Evolutionary conservation across 495 filamentous ascomycete species (phyloP), one percentile per base, ranked within the genome.

Genomic region (Neurospora sp.): DNA sequence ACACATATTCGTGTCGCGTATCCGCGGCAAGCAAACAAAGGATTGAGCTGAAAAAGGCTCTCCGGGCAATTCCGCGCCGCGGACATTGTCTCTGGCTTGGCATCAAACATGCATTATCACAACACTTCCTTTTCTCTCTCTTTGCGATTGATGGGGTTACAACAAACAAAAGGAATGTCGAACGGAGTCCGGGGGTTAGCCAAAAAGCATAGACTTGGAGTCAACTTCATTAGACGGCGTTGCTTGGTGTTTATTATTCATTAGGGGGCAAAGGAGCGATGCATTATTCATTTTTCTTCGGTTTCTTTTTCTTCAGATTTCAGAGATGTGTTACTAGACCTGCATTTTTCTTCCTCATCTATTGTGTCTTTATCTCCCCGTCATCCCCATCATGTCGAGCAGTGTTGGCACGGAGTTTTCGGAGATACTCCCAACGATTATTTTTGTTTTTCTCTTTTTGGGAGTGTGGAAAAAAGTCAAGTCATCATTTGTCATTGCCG

Each of bases 101-200:
- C 53, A 37, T 37, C 53, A 37, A 65, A 9, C 27, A 65, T 10
- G 27, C 53, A 65, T 35, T 35, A 31, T 61, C 22, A 31, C 14
- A 16, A 61, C 53, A 65, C 53, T 37, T 31, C 27, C 10, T 3
- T 61, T 61, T 16, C 42, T 61, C 48, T 42, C 59, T 20, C 11
- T 14, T 37, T 59, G 41, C 70, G 48, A 48, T 71, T 59, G 42
- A 68, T 38, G 9, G 38, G 41, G 38, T 46, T 71, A 71, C 46
- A 20, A 27, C 68, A 10, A 70, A 70, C 65, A 73, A 70, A 70
- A 76, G 70, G 70, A 70, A 35, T 59, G 73, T 46, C 68, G 69
- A 53, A 37, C 20, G 46, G 53, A 10, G 41, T 69, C 69, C 53
- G 59, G 46, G 39, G 70, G 31, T 46, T 11, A 18, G 48, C 46